Evolutionary conservation across 2,329 filamentous ascomycete species (phyloP), one percentile per base, ranked within the genome.

Genomic region (Colletotrichum simmondsii): DNA sequence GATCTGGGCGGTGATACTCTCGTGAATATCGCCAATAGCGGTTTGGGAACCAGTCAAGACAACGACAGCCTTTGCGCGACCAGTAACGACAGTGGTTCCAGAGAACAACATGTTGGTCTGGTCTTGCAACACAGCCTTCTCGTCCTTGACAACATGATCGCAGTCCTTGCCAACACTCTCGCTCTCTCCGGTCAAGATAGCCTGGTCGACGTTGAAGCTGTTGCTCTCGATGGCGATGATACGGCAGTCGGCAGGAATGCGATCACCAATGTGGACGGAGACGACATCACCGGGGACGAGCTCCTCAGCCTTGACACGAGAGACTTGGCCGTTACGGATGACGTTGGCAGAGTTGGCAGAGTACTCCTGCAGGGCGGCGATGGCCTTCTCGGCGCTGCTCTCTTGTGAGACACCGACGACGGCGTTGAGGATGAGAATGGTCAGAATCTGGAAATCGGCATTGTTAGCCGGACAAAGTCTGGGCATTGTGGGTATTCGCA

Each of bases 91-190:
- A 3, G 97, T 98, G 6, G 97, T 99, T 78, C 97, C 97, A 1
- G 97, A 99, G 85, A 99, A 99, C 73, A 99, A 89, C 90, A 98
- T 98, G 83, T 99, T 99, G 86, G 93, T 86, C 86, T 98, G 97
- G 81, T 99, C 97, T 86, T 99, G 97, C 85, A 98, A 95, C 77
- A 99, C 97, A 57, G 96, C 95, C 84, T 93, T 92, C 58, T 89
- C 86, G 80, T 98, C 97, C 77, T 90, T 87, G 76, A 98, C 87
- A 5, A 91, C 84, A 6, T 89, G 87, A 3, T 81, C 81, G 62
- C 89, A 89, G 78, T 96, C 94, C 85, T 99, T 99, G 81, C 92
- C 90, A 64, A 99, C 96, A 82, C 96, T 98, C 86, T 98, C 95
- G 81, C 96, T 98, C 86, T 99, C 97, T 79, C 97, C 97, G 0